Base-by-base conservation (phyloP, 2,329 filamentous ascomycete genomes). In the Drechslerella coelobrocha region DNA sequence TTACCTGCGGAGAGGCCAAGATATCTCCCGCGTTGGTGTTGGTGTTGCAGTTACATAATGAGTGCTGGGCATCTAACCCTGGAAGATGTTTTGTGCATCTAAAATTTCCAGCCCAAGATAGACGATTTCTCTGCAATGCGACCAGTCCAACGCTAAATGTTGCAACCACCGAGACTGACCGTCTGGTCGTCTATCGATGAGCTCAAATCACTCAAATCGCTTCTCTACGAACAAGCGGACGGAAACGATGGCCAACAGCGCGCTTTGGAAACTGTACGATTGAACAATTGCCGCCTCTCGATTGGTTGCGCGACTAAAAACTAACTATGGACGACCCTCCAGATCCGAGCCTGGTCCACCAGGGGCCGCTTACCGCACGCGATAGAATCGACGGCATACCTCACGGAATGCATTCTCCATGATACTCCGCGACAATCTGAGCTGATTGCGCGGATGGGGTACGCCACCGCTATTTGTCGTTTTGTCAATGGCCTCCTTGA, bases 401-500 rank as follows among this genome's bases (percentile, higher is more conserved):
- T 94, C 68, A 85, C 85, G 74, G 86, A 89, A 71, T 89, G 89
- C 26, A 80, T 88, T 19, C 79, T 92, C 55, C 85, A 86, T 76
- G 89, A 92, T 79, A 81, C 82, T 72, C 77, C 77, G 41, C 24
- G 76, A 76, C 80, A 83, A 43, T 81, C 81, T 47, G 81, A 81
- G 53, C 88, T 89, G 79, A 85, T 86, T 51, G 82, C 88, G 45
- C 82, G 88, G 54, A 85, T 89, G 61, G 84, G 88, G 43, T 92
- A 93, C 79, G 85, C 87, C 26, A 86, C 88, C 26, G 89, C 89
- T 5, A 89, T 93, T 78, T 88, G 86, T 79, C 84, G 88, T 73
- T 94, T 94, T 78, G 88, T 93, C 21, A 94, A 90, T 0, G 90
- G 90, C 41, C 84, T 93, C 65, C 82, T 91, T 51, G 90, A 94